These are phyloP conservation scores for Larix kaempferi DNA, from an alignment of 75 land plant genomes.

Conservation along the genomic window DNA sequence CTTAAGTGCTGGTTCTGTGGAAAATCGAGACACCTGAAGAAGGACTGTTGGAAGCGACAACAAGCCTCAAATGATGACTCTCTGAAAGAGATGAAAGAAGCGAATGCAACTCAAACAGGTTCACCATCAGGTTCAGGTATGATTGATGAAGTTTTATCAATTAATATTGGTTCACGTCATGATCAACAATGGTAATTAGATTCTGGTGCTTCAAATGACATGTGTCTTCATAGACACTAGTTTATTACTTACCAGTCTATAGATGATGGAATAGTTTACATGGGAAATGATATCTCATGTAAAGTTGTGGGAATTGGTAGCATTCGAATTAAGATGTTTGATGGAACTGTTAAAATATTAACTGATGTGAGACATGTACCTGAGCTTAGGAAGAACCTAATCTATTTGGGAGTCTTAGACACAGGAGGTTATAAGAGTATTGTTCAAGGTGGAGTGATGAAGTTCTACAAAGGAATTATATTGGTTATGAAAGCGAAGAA, in stretches of 20 bases:
- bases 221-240: conserved; percentile 19
- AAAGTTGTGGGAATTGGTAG: conserved; percentile 5
- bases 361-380: conserved; percentile 16
- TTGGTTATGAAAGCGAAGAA: too few relatives aligned
- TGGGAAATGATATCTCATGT: conserved; percentile 14
- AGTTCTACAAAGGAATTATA: too few relatives aligned
- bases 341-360: conserved; percentile 14
- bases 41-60: not conserved
- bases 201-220: conserved; percentile 15
- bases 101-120: not conserved
- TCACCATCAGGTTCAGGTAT: not conserved
- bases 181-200: conserved; percentile 15
- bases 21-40: not conserved
- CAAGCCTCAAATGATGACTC: not conserved
- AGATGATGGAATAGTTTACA: conserved; percentile 16
- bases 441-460: too few relatives aligned
- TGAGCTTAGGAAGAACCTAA: too few relatives aligned
- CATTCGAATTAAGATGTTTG: conserved; percentile 8
- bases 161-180: not conserved
- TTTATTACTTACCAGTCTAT: conserved; percentile 2
- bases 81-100: not conserved
- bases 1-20: not conserved
- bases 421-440: too few relatives aligned
- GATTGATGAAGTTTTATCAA: not conserved
- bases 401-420: too few relatives aligned